A percentile compares a stretch with the other conserved stretches of the same genome.
Evolutionary conservation across 2,329 filamentous ascomycete genomes (phyloP).

Genomic region (Lecanicillium sp.): DNA sequence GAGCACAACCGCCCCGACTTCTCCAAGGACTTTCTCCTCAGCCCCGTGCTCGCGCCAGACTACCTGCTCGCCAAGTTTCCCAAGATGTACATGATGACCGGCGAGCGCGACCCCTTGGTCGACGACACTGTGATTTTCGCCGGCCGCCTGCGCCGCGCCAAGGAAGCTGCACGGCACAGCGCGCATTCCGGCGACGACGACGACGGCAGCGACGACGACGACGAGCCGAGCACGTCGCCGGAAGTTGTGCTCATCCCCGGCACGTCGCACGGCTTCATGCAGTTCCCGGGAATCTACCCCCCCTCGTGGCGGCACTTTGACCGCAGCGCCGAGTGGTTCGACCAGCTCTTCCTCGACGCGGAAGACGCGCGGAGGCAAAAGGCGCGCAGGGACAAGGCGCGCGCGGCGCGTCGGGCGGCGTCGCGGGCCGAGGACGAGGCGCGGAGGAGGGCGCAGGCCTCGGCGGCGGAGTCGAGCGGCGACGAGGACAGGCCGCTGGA

Average conservation of each 20-base stretch:
- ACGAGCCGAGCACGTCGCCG: conserved; percentile 28
- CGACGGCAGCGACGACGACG: conserved; percentile 13
- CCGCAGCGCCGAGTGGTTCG: conserved; percentile 74
- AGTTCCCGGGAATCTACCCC: conserved; percentile 82
- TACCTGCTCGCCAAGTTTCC: conserved; percentile 78
- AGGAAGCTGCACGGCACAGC: conserved; percentile 39
- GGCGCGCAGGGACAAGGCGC: conserved; percentile 20
- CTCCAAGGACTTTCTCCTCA: conserved; percentile 81
- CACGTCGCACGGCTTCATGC: conserved; percentile 88
- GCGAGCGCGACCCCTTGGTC: conserved; percentile 89
- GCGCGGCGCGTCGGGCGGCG: conserved; percentile 14
- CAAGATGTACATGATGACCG: conserved; percentile 89
- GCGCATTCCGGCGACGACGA: conserved; percentile 4
- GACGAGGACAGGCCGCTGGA: conserved; percentile 80
- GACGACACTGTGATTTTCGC: conserved; percentile 98
- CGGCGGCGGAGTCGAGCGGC: conserved; percentile 55
- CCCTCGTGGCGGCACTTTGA: conserved; percentile 86
- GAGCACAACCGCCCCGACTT: conserved; percentile 92
- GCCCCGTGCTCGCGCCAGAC: conserved; percentile 84
- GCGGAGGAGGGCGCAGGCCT: background rate
- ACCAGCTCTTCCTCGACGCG: conserved; percentile 61
- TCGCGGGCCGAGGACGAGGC: conserved; percentile 23
- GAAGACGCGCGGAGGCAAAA: conserved; percentile 30
- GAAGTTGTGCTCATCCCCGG: conserved; percentile 83
- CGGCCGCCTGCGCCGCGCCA: conserved; percentile 77